Evolutionary conservation across 2,329 filamentous ascomycete genomes (phyloP).

Genomic region (Nigrospora sphaerica): DNA sequence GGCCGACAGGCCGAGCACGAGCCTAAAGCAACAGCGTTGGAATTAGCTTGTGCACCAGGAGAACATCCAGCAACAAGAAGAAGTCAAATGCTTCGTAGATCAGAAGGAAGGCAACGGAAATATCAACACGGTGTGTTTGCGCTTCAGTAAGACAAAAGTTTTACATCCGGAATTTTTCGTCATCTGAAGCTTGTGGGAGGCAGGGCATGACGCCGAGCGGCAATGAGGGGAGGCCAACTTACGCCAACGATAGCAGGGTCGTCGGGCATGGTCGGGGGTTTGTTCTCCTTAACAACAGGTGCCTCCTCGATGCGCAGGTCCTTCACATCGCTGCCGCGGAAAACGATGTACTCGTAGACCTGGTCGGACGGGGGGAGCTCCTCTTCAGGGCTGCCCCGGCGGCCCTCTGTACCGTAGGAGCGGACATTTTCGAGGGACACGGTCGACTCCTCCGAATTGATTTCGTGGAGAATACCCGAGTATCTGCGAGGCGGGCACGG

Average conservation of each 20-base stretch:
- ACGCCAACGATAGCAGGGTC: slow-evolving; percentile 96
- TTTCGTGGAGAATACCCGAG: slow-evolving; percentile 91
- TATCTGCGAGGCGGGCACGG: slow-evolving; percentile 55
- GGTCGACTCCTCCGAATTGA: slow-evolving; percentile 94
- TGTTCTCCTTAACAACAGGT: slow-evolving; percentile 65
- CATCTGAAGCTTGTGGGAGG: slow-evolving; percentile 44
- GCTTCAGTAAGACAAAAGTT: slow-evolving; percentile 75
- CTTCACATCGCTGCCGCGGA: slow-evolving; percentile 96
- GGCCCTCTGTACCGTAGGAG: slow-evolving; percentile 90
- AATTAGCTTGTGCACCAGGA: slow-evolving; percentile 15
- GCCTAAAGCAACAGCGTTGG: slow-evolving; percentile 20
- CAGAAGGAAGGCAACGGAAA: slow-evolving; percentile 99
- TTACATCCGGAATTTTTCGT: slow-evolving; percentile 99
- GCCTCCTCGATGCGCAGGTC: slow-evolving; percentile 89
- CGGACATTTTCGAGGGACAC: slow-evolving; percentile 95
- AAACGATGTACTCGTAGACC: slow-evolving; percentile 98
- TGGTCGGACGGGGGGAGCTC: slow-evolving; percentile 80
- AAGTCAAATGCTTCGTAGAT: slow-evolving; percentile 34
- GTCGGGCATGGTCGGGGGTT: slow-evolving; percentile 74
- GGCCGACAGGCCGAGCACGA: slow-evolving; percentile 25
- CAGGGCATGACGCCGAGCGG: slow-evolving; percentile 6
- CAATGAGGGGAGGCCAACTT: slow-evolving; percentile 45
- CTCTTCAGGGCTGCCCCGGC: slow-evolving; percentile 68
- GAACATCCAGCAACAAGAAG: slow-evolving; percentile 3
- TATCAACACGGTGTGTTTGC: slow-evolving; percentile 92